A percentile compares a stretch with the other conserved stretches of the same genome.
phyloP scores from a whole-genome alignment of 169 alveolate genomes.

The Cryptosporidium parvum region DNA sequence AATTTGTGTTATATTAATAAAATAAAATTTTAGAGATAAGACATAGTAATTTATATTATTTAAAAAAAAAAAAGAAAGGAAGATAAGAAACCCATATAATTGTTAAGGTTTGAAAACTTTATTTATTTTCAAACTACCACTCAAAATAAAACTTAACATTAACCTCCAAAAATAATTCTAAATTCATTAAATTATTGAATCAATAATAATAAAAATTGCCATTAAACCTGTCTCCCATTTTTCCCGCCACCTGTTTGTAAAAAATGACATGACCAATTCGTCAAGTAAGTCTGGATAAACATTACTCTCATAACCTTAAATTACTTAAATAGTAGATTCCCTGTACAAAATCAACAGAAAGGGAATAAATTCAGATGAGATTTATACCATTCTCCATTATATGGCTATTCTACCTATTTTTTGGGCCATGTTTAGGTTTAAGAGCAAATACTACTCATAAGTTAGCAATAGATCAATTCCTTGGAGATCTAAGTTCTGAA shows the following conservation, averaged over 20 bases:
- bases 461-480: slow-evolving; percentile 10
- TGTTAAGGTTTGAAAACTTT: too few species aligned
- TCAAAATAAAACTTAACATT: too few species aligned
- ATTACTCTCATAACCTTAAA: neutral
- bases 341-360: neutral
- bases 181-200: too few species aligned
- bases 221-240: neutral
- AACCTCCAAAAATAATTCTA: neutral
- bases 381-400: neutral
- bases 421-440: neutral
- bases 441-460: neutral
- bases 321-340: neutral
- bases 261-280: slow-evolving; percentile 4
- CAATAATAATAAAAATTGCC: neutral
- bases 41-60: too few species aligned
- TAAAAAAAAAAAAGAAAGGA: too few species aligned
- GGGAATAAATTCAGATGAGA: neutral
- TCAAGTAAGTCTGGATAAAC: neutral
- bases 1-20: too few species aligned
- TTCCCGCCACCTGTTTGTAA: slow-evolving; percentile 2
- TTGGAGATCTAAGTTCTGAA: neutral
- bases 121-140: too few species aligned
- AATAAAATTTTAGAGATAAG: too few species aligned
- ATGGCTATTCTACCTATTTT: neutral
- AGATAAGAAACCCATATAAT: too few species aligned